These are phyloP conservation scores for Brassica incana DNA, from an alignment of 345 rosid species.

Conservation along the genomic window DNA sequence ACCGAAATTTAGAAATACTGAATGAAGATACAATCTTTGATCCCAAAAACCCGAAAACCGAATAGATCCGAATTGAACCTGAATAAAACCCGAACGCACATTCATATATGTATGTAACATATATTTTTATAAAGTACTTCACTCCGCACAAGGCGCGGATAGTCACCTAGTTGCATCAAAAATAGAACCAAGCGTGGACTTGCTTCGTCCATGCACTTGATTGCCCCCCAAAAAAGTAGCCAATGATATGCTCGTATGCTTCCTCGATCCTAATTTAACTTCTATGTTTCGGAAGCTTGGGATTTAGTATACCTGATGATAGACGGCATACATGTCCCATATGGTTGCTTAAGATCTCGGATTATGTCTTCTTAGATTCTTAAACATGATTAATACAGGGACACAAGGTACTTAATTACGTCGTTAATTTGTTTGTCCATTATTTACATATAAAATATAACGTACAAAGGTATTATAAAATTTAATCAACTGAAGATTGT, in stretches of 20 bases:
- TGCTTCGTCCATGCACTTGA: background rate
- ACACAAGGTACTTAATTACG: constrained; percentile 26
- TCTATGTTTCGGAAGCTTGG: constrained; percentile 34
- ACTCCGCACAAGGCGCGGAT: too few relatives aligned
- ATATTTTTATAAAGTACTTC: too few relatives aligned
- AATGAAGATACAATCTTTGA: too few relatives aligned
- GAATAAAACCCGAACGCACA: too few relatives aligned
- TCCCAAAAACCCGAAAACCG: too few relatives aligned
- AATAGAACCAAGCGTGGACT: constrained; percentile 8
- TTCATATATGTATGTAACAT: too few relatives aligned
- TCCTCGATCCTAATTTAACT: constrained; percentile 31
- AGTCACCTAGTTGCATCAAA: background rate
- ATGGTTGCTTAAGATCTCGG: constrained; percentile 39
- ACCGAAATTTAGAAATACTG: too few relatives aligned
- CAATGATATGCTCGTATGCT: constrained; percentile 23
- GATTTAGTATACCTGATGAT: constrained; percentile 25
- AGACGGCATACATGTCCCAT: constrained; percentile 29
- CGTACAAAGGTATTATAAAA: background rate
- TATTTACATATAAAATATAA: background rate
- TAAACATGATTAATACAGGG: constrained; percentile 31
- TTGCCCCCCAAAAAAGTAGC: constrained; percentile 4
- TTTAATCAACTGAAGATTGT: background rate
- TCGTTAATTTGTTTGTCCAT: constrained; percentile 7
- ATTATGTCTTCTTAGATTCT: constrained; percentile 32
- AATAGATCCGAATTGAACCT: too few relatives aligned